Evolutionary conservation across 495 filamentous ascomycete genomes (phyloP), one percentile per base, ranked within the genome.

Genomic region (Xylaria venustula): DNA sequence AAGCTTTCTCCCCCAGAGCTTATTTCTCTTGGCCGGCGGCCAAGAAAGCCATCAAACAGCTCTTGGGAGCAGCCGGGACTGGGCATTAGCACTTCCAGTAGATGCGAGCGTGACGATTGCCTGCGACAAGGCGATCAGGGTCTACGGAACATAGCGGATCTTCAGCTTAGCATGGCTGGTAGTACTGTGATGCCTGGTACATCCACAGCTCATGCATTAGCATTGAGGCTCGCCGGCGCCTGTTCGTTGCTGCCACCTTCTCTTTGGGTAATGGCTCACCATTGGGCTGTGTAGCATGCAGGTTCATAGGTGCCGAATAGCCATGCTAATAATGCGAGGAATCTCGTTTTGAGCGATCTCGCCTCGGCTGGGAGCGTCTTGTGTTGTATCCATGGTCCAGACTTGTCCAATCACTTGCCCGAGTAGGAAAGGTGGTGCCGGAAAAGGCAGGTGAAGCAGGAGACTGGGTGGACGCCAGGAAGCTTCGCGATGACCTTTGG

Each of bases 1-100:
- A 56, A 56, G 54, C 54, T 56, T 56, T 56, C 28, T 46, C 11
- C 54, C 54, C 54, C 54, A 28, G 41, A 42, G 34, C 41, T 47
- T 46, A 22, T 9, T 28, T 34, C 17, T 46, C 54, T 56, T 56
- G 54, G 54, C 42, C 41, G 40, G 25, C 5, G 26, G 40, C 42
- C 30, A 45, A 47, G 30, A 46, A n/a, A 36, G 28, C 9, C 26
- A 32, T 26, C 37, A 14, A 17, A 42, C 36, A 22, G 17, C 8
- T 32, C 23, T 26, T 55, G 25, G 40, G 44, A 32, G n/a, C 53
- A 56, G 20, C 19, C 34, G 37, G 3, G 37, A 40, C 14, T 40
- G 37, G 37, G 14, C 37, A 11, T n/a, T 34, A 40, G 37, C 14
- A 15, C 3, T 12, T 40, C 3, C 37, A 8, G 15, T 40, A 12